Evolutionary conservation across 108 stramenopile species (phyloP), one percentile per base, ranked within the genome.

Genomic region (Cyclotella kingstonii): DNA sequence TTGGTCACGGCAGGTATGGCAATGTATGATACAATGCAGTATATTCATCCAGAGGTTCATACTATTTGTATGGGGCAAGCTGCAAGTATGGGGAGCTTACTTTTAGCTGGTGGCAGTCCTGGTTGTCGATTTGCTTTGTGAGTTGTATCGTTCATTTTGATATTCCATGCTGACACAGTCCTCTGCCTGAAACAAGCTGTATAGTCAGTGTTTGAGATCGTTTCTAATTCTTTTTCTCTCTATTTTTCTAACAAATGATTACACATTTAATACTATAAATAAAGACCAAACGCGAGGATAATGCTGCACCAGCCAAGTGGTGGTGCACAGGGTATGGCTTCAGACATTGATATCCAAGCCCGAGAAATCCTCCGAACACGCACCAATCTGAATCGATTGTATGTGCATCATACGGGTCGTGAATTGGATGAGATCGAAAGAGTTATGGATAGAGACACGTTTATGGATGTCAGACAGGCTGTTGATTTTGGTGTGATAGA

Each of bases 31-130:
- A 97, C 96, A 14, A 95, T 97, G 96, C 97, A 96, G 70, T 97
- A 96, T 80, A 87, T 97, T 66, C 85, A 82, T 9, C 90, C 94
- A 0, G 79, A 85, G 26, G 84, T 95, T 10, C 84, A 87, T 59
- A 98, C 97, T 23, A 95, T 98, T 54, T 96, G 94, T 66, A 96
- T 98, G 96, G 97, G 97, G 17, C 97, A 98, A 65, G 97, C 97
- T 7, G 91, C 94, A 4, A 86, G 84, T 63, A 98, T 98, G 97
- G 97, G 94, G 28, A 84, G 81, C 38, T 68, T 98, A 15, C 65
- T 98, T 0, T 72, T 98, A 49, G 90, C 94, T 9, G 95, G 93
- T 1, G 97, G 97, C 0, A 69, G 71, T 33, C 72, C 77, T 0
- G 91, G 87, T 0, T 82, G 79, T 73, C 81, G 92, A 5, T 83